Percentiles rank a stretch among this genome's conserved stretches.
Conservation (phyloP, 306 rosid species). For the Macrotyloma uniflorum region DNA sequence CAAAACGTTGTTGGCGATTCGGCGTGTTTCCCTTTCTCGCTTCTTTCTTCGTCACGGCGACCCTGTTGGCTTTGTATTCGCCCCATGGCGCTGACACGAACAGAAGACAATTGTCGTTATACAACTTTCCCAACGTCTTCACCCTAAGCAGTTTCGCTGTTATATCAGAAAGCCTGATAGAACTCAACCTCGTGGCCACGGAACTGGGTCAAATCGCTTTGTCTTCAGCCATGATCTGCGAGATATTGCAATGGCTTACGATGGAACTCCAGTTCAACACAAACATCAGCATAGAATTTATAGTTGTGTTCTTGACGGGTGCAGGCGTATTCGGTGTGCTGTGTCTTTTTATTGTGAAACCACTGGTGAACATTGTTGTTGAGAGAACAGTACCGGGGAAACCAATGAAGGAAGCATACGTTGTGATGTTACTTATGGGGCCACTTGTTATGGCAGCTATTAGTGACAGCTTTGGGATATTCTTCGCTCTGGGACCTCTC, state of each 20-base stretch:
- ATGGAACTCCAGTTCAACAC: neutral
- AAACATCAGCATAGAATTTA: accelerated
- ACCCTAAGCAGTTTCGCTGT: slow-evolving; percentile 19
- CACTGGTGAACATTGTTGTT: neutral
- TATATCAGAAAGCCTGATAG: slow-evolving; percentile 9
- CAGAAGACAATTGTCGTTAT: neutral
- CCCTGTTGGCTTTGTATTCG: neutral
- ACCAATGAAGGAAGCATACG: slow-evolving; percentile 19
- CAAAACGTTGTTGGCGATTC: slow-evolving; percentile 38
- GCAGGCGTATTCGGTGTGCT: neutral
- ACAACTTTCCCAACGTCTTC: slow-evolving; percentile 7
- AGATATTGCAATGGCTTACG: neutral
- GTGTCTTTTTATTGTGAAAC: neutral
- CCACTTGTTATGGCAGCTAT: slow-evolving; percentile 8
- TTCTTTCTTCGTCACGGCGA: neutral
- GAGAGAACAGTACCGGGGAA: slow-evolving; percentile 35
- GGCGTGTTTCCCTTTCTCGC: slow-evolving; percentile 19
- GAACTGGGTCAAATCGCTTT: slow-evolving; percentile 50
- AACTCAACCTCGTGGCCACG: slow-evolving; percentile 41
- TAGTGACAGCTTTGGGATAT: slow-evolving; percentile 10
- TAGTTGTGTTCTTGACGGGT: neutral
- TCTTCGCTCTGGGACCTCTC: slow-evolving; percentile 32
- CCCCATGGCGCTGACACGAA: neutral
- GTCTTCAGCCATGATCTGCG: slow-evolving; percentile 41
- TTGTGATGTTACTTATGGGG: slow-evolving; percentile 23